Conservation (phyloP, 75 land plant genomes). For the Pinus albicaulis region DNA sequence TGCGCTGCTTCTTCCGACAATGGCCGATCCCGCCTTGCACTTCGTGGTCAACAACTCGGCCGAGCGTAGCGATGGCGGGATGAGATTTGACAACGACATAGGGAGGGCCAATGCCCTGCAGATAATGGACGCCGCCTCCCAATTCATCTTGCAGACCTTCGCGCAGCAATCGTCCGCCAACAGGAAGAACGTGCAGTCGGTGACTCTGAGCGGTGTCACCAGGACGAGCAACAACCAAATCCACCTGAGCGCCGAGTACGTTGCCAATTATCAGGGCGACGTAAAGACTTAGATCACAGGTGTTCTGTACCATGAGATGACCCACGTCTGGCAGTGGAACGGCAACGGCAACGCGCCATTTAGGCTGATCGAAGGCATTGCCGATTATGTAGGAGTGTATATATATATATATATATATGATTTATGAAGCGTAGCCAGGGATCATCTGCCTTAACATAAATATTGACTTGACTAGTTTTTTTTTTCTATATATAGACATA, state of each 20-base stretch:
- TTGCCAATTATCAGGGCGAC: slow-evolving; percentile 12
- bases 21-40: slow-evolving; percentile 15
- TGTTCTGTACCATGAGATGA: slow-evolving; percentile 12
- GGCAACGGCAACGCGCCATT: slow-evolving; percentile 32
- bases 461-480: no score
- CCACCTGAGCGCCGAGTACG: neutral
- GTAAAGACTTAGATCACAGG: slow-evolving; percentile 40
- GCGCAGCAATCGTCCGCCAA: slow-evolving; percentile 15
- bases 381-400: no score
- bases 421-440: no score
- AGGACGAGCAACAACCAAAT: slow-evolving; percentile 35
- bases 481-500: no score
- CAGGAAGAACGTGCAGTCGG: slow-evolving; percentile 18
- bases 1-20: no score
- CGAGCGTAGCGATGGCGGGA: slow-evolving; percentile 17
- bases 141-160: slow-evolving; percentile 33
- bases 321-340: neutral
- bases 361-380: slow-evolving; percentile 13
- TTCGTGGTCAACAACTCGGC: slow-evolving; percentile 26
- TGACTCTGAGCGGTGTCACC: slow-evolving; percentile 37
- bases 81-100: slow-evolving; percentile 20
- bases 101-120: slow-evolving; percentile 11
- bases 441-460: no score
- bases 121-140: slow-evolving; percentile 1
- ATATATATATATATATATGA: no score